Percentiles rank a stretch among this genome's conserved stretches.
Evolutionary conservation across 352 stramenopile species (phyloP).

Genomic region (Peronospora farinosa): DNA sequence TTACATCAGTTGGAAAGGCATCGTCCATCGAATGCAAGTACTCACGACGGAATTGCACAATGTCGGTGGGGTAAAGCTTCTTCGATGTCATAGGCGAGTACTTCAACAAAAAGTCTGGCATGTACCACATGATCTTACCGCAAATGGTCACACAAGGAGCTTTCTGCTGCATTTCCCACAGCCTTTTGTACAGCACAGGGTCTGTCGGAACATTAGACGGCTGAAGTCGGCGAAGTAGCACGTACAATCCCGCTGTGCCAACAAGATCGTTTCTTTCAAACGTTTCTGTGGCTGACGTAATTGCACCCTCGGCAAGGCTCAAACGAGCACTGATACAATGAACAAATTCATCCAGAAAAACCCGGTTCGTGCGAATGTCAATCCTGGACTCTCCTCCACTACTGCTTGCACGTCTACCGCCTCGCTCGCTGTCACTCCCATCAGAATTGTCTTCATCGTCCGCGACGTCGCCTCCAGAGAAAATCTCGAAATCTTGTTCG

Average conservation of each 20-base stretch:
- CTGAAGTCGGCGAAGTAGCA: conserved; percentile 78
- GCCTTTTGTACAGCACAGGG: conserved; percentile 79
- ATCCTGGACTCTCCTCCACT: conserved; percentile 69
- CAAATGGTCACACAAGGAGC: conserved; percentile 80
- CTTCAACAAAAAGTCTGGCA: conserved; percentile 83
- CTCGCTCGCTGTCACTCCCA: conserved; percentile 47
- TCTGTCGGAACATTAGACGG: conserved; percentile 81
- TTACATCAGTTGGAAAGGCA: conserved; percentile 70
- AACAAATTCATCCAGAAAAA: conserved; percentile 84
- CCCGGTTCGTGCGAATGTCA: conserved; percentile 75
- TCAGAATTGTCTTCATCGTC: conserved; percentile 62
- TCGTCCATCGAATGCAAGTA: conserved; percentile 79
- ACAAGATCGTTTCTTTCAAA: conserved; percentile 85
- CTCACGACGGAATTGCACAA: conserved; percentile 69
- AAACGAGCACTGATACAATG: conserved; percentile 75
- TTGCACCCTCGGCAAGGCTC: conserved; percentile 49
- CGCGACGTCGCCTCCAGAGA: conserved; percentile 48
- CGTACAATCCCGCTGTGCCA: conserved; percentile 86
- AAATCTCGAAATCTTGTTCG: conserved; percentile 86
- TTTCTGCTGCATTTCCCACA: conserved; percentile 87
- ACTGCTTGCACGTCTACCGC: conserved; percentile 38
- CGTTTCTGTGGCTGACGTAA: conserved; percentile 85
- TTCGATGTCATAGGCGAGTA: conserved; percentile 80
- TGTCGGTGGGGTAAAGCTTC: conserved; percentile 71
- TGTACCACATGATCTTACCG: conserved; percentile 79